Evolutionary conservation across 495 filamentous ascomycete genomes (phyloP).

Genomic region (Parathielavia hyrcaniae): DNA sequence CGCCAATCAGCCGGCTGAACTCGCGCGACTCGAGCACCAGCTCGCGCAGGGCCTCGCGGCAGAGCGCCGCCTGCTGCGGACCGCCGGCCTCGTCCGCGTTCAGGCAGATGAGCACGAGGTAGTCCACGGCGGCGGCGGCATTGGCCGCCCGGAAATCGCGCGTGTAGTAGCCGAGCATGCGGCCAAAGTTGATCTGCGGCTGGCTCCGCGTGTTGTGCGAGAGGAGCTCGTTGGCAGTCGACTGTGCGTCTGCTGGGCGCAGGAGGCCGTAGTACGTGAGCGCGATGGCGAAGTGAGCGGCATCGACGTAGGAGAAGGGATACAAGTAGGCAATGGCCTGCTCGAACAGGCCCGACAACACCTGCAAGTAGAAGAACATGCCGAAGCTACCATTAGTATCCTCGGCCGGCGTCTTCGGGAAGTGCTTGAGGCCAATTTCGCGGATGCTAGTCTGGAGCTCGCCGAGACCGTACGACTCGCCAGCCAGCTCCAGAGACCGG

Average conservation of each 20-base stretch:
- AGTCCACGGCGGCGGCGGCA: conserved; percentile 83
- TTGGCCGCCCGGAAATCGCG: conserved; percentile 86
- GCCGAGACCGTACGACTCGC: conserved; percentile 79
- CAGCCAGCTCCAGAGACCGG: conserved; percentile 72
- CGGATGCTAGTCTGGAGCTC: conserved; percentile 77
- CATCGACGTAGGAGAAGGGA: conserved; percentile 79
- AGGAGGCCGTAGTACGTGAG: conserved; percentile 87
- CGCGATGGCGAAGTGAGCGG: conserved; percentile 89
- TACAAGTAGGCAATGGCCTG: conserved; percentile 87
- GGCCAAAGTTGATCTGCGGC: conserved; percentile 89
- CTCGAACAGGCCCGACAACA: conserved; percentile 91
- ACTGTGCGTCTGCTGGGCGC: conserved; percentile 67
- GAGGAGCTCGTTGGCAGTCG: conserved; percentile 65
- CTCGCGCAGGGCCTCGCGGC: conserved; percentile 91
- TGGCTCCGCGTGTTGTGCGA: conserved; percentile 62
- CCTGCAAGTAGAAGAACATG: conserved; percentile 85
- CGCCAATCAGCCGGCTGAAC: conserved; percentile 87
- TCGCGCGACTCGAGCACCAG: conserved; percentile 90
- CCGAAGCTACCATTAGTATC: conserved; percentile 72
- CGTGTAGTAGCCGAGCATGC: conserved; percentile 91
- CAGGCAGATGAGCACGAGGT: conserved; percentile 85
- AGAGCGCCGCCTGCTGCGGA: conserved; percentile 69
- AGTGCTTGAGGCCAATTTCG: conserved; percentile 85
- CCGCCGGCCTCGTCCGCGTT: conserved; percentile 80
- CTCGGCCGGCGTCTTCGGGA: conserved; percentile 58